phyloP scores from a whole-genome alignment of 257 asterid species.

The Henckelia pumila region DNA sequence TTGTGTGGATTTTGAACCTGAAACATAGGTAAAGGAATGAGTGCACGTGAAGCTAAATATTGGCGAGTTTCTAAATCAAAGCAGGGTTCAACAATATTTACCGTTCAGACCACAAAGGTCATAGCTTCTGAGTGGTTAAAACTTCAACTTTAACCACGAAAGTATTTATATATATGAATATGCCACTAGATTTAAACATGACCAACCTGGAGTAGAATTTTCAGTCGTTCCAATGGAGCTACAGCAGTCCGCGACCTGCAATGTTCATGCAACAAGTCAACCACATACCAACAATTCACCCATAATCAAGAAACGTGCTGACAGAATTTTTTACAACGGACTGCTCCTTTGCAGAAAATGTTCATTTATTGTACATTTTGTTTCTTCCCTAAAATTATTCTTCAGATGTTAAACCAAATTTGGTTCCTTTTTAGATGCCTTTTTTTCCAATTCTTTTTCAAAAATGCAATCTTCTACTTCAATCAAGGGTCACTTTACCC shows the following conservation, averaged over 20 bases:
- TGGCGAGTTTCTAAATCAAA: neutral
- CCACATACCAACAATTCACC: neutral
- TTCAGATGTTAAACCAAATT: too few species aligned
- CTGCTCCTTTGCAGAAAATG: neutral
- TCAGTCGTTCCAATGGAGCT: constrained; percentile 94
- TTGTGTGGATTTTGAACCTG: constrained; percentile 62
- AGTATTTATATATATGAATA: neutral
- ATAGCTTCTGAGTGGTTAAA: too few species aligned
- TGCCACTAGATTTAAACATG: constrained; percentile 7
- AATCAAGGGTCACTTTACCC: neutral
- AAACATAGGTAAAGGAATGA: constrained; percentile 3
- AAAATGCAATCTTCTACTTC: neutral
- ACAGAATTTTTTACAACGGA: constrained; percentile 9
- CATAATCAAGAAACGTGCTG: constrained; percentile 12
- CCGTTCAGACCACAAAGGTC: too few species aligned
- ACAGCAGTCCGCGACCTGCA: constrained; percentile 97
- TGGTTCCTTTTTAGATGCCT: neutral
- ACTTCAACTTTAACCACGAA: constrained; percentile 10
- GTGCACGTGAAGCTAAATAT: neutral
- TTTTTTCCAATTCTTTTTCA: neutral
- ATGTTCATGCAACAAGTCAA: constrained; percentile 23
- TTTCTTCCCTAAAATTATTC: too few species aligned
- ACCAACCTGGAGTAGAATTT: constrained; percentile 88
- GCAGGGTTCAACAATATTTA: neutral
- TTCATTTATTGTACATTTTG: too few species aligned